Percentiles rank a stretch among this genome's conserved stretches.
Evolutionary conservation across 768 basidiomycete genomes (phyloP).

Genomic region (Strobilomyces confusus): DNA sequence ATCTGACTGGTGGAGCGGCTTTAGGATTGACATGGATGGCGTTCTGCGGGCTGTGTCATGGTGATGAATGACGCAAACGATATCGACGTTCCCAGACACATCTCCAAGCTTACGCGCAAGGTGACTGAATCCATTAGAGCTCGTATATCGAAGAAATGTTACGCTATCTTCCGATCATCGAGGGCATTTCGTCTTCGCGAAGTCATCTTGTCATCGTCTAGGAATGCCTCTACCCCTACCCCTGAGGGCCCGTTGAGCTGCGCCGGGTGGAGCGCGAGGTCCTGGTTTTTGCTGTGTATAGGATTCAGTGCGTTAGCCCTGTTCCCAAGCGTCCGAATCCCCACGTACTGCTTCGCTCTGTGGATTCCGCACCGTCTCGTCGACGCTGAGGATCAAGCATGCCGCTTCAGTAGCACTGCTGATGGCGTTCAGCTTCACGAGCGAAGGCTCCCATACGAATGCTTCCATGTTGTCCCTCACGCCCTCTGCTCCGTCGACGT

Average conservation of each 20-base stretch:
- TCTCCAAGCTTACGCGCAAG: not conserved
- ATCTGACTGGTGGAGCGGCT: too few species aligned
- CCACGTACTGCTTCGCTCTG: slow-evolving; percentile 83
- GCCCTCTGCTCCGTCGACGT: slow-evolving; percentile 84
- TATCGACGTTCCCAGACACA: not conserved
- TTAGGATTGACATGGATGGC: too few species aligned
- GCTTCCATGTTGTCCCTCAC: slow-evolving; percentile 96
- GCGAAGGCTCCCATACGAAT: slow-evolving; percentile 97
- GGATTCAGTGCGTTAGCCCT: slow-evolving; percentile 15
- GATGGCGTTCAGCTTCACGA: slow-evolving; percentile 94
- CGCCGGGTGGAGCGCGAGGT: slow-evolving; percentile 90
- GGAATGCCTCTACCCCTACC: slow-evolving; percentile 84
- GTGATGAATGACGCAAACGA: not conserved
- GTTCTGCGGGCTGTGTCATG: not conserved
- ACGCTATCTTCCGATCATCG: slow-evolving; percentile 15
- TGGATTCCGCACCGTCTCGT: slow-evolving; percentile 95
- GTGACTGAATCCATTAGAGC: slow-evolving; percentile 4
- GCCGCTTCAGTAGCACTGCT: slow-evolving; percentile 95
- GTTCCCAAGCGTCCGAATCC: not conserved
- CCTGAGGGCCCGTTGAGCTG: slow-evolving; percentile 79
- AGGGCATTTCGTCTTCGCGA: slow-evolving; percentile 14
- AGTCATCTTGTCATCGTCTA: slow-evolving; percentile 45
- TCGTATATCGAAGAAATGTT: slow-evolving; percentile 17
- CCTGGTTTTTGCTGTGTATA: slow-evolving; percentile 64
- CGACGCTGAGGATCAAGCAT: slow-evolving; percentile 91